A percentile compares a stretch with the other conserved stretches of the same genome.
These are phyloP conservation scores for Fusarium sp. DNA, from an alignment of 2,329 filamentous ascomycete genomes.

Conservation along the genomic window DNA sequence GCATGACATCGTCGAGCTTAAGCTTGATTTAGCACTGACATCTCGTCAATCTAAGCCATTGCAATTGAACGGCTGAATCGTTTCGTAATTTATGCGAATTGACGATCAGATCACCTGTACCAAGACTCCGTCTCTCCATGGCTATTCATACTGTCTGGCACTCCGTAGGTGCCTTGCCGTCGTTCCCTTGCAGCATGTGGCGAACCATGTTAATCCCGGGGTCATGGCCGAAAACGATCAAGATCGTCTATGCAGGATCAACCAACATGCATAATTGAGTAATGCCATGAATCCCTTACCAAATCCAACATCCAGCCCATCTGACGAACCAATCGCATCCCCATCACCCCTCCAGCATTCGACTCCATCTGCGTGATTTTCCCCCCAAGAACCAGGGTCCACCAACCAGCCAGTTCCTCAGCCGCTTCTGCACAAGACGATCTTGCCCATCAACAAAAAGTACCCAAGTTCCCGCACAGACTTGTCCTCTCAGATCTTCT, in stretches of 20 bases:
- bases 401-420: too few relatives aligned
- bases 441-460: constrained; percentile 11
- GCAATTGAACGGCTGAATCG: not conserved
- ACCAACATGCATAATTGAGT: not conserved
- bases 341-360: not conserved
- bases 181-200: not conserved
- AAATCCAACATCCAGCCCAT: not conserved
- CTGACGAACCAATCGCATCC: not conserved
- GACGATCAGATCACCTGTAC: not conserved
- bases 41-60: not conserved
- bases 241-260: not conserved
- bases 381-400: not conserved
- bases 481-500: constrained; percentile 5
- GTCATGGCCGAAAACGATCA: not conserved
- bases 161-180: not conserved
- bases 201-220: not conserved
- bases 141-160: not conserved
- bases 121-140: rapidly evolving
- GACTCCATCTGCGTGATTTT: constrained; percentile 5
- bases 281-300: not conserved
- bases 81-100: not conserved
- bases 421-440: not conserved
- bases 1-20: not conserved
- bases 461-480: constrained; percentile 3
- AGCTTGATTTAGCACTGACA: not conserved